Conservation (phyloP, 2,329 filamentous ascomycete genomes). For the Parafenestella ontariensis region DNA sequence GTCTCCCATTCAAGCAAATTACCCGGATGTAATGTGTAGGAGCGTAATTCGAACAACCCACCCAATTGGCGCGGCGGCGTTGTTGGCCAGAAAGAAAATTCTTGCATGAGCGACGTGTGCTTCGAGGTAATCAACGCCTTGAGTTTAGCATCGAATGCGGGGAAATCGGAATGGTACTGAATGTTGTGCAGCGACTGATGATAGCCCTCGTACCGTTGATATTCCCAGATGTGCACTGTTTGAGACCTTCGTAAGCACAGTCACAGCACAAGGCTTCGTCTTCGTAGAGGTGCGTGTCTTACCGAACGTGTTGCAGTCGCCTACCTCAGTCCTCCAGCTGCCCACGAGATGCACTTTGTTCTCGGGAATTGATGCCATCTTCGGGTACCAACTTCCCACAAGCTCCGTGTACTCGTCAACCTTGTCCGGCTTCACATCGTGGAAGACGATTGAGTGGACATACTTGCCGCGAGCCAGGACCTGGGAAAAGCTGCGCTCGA, state of each 20-base stretch:
- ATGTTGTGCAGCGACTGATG: slow-evolving; percentile 90
- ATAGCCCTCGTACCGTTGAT: slow-evolving; percentile 95
- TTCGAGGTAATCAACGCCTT: slow-evolving; percentile 85
- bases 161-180: slow-evolving; percentile 80
- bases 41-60: slow-evolving; percentile 93
- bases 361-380: slow-evolving; percentile 80
- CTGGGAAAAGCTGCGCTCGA: slow-evolving; percentile 95
- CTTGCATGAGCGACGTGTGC: slow-evolving; percentile 93
- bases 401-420: slow-evolving; percentile 93
- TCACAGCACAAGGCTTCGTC: not conserved
- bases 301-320: slow-evolving; percentile 97
- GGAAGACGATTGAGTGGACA: slow-evolving; percentile 96
- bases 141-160: slow-evolving; percentile 82
- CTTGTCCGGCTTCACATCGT: slow-evolving; percentile 93
- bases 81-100: slow-evolving; percentile 99
- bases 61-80: slow-evolving; percentile 87
- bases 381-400: slow-evolving; percentile 90
- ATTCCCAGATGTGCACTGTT: slow-evolving; percentile 98
- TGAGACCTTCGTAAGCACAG: slow-evolving; percentile 14
- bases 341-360: slow-evolving; percentile 97
- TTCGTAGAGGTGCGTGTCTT: slow-evolving; percentile 44
- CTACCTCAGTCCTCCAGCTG: slow-evolving; percentile 97
- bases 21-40: slow-evolving; percentile 94
- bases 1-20: slow-evolving; percentile 99
- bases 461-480: slow-evolving; percentile 96